Evolutionary conservation across 2,329 filamentous ascomycete genomes (phyloP).

Genomic region (Coleophoma eucalyptorum): DNA sequence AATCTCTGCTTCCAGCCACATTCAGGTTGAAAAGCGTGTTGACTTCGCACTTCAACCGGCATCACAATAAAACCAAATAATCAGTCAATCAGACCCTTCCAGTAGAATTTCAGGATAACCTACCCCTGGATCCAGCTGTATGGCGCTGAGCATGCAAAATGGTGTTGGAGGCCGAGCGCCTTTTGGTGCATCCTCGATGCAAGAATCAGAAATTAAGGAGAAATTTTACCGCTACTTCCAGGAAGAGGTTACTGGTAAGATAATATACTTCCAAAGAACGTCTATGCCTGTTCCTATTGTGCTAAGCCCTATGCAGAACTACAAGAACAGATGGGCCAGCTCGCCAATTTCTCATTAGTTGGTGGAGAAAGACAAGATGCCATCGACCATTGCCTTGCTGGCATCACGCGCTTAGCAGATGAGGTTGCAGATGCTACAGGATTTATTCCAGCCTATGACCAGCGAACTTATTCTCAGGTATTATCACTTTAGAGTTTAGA

Average conservation of each 20-base stretch:
- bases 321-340: conserved; percentile 68
- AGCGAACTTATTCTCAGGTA: conserved; percentile 79
- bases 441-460: conserved; percentile 84
- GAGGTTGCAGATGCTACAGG: conserved; percentile 81
- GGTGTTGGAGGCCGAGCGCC: conserved; percentile 8
- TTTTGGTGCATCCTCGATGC: conserved; percentile 11
- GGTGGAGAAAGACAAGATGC: conserved; percentile 77
- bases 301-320: conserved; percentile 49
- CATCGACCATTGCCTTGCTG: conserved; percentile 73
- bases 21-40: not conserved
- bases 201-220: conserved; percentile 55
- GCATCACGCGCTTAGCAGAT: conserved; percentile 76
- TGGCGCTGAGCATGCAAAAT: conserved; percentile 1
- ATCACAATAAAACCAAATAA: too few relatives aligned
- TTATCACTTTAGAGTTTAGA: not conserved
- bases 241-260: conserved; percentile 65
- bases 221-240: conserved; percentile 84
- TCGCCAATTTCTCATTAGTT: conserved; percentile 57
- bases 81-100: too few relatives aligned
- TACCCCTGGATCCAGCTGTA: not conserved
- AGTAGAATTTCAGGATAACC: too few relatives aligned
- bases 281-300: too few relatives aligned
- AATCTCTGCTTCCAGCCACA: not conserved
- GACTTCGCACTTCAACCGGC: too few relatives aligned
- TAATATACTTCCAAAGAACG: not conserved